phyloP scores from a whole-genome alignment of 2,329 filamentous ascomycete species.

The Xylariaceae sp. region DNA sequence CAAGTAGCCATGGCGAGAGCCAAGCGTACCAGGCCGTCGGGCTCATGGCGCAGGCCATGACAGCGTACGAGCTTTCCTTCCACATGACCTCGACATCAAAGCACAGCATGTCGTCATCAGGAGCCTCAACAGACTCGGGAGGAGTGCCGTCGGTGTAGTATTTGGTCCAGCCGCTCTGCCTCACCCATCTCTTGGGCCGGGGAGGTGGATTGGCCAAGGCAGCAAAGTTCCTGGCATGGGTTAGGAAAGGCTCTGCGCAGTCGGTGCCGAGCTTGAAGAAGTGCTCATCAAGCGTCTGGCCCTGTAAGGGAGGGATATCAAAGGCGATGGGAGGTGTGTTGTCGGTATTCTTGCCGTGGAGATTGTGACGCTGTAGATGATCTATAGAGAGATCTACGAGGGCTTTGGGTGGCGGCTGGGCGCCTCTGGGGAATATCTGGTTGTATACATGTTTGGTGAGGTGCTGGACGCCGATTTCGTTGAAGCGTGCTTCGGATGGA shows the following conservation, averaged over 20 bases:
- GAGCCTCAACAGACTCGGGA: constrained; percentile 68
- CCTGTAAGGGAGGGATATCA: constrained; percentile 77
- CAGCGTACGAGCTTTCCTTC: constrained; percentile 86
- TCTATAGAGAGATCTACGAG: constrained; percentile 78
- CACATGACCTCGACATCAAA: constrained; percentile 98
- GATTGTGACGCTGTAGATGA: constrained; percentile 79
- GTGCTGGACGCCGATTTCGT: constrained; percentile 93
- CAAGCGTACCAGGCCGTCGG: constrained; percentile 94
- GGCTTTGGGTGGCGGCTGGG: constrained; percentile 59
- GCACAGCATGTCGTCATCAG: constrained; percentile 77
- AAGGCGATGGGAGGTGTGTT: constrained; percentile 74
- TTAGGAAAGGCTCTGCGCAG: constrained; percentile 80
- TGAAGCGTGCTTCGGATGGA: constrained; percentile 67
- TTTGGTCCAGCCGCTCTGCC: constrained; percentile 87
- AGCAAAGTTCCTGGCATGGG: constrained; percentile 67
- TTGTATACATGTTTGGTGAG: constrained; percentile 78
- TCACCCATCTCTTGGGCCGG: constrained; percentile 70
- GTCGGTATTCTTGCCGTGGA: constrained; percentile 88
- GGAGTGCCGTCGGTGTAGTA: constrained; percentile 70
- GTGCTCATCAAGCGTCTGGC: constrained; percentile 84
- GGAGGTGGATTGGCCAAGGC: constrained; percentile 58
- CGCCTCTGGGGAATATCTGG: constrained; percentile 71
- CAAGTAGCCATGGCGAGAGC: constrained; percentile 92
- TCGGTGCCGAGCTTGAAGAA: constrained; percentile 86
- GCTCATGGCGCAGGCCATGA: constrained; percentile 94